Conservation (phyloP, 208 protist species). For the Leishmania tarentolae region DNA sequence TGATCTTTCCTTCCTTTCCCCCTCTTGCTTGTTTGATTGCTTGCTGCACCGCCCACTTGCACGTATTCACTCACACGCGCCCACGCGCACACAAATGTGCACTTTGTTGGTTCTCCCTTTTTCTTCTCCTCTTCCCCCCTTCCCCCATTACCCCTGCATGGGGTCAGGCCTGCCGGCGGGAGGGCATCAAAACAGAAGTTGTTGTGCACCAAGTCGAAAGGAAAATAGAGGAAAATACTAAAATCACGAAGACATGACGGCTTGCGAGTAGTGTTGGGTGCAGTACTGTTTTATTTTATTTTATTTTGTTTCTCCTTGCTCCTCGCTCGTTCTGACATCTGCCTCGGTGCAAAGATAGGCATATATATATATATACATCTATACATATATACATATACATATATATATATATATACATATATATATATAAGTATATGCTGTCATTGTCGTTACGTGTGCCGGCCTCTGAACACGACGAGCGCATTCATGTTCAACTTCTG, state of each 20-base stretch:
- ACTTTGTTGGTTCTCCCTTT: not conserved
- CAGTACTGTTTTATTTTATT: not conserved
- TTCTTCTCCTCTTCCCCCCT: not conserved
- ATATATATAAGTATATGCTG: conserved; percentile 24
- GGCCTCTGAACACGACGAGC: not conserved
- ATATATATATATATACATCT: no score
- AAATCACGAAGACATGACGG: not conserved
- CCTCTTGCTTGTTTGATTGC: not conserved
- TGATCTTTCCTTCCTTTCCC: not conserved
- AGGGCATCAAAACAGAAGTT: not conserved
- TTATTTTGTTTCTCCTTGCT: no score
- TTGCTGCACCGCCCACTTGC: not conserved
- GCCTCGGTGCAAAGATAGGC: not conserved
- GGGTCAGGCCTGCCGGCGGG: not conserved
- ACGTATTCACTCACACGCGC: not conserved
- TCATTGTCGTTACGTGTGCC: not conserved
- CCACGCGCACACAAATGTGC: no score
- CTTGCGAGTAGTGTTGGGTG: not conserved
- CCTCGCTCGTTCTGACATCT: not conserved
- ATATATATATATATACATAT: not conserved
- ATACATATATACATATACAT: not conserved
- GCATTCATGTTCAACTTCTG: not conserved
- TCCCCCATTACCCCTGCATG: not conserved
- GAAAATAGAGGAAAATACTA: not conserved
- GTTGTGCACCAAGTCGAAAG: not conserved